Conservation (phyloP, 148 eudicot species). For the Gaultheria prostrata region DNA sequence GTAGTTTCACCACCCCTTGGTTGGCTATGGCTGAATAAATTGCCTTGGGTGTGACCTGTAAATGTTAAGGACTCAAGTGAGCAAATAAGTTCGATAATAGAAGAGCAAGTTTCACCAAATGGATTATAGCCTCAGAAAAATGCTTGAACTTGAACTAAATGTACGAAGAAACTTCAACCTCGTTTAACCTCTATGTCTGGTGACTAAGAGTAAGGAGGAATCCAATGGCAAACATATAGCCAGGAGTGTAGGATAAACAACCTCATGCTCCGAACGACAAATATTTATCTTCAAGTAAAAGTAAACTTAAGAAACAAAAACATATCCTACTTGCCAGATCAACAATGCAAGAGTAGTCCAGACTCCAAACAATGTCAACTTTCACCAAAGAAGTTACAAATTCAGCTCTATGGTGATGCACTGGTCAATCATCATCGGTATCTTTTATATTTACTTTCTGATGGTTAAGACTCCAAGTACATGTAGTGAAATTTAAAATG, state of each 20-base stretch:
- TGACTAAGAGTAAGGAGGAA: background rate
- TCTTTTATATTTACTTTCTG: background rate
- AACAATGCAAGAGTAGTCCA: background rate
- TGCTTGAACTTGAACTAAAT: background rate
- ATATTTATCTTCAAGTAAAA: background rate
- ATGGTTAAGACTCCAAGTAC: background rate
- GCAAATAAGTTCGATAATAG: background rate
- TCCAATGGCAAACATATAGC: no score
- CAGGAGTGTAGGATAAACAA: background rate
- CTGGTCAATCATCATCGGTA: background rate
- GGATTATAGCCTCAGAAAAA: background rate
- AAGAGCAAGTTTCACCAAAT: background rate
- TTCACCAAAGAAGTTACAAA: background rate
- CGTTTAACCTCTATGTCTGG: background rate
- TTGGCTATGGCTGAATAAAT: slow-evolving; percentile 77
- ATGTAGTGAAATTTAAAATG: no score
- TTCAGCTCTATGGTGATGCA: background rate
- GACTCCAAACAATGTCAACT: background rate
- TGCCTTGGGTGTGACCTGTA: slow-evolving; percentile 76
- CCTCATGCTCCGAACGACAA: background rate
- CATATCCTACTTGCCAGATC: background rate
- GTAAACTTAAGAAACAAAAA: background rate
- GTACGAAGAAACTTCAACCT: background rate
- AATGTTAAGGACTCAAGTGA: background rate
- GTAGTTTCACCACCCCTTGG: slow-evolving; percentile 61